Conservation (phyloP, 148 eudicot genomes). For the Camellia lanceoleosa region DNA sequence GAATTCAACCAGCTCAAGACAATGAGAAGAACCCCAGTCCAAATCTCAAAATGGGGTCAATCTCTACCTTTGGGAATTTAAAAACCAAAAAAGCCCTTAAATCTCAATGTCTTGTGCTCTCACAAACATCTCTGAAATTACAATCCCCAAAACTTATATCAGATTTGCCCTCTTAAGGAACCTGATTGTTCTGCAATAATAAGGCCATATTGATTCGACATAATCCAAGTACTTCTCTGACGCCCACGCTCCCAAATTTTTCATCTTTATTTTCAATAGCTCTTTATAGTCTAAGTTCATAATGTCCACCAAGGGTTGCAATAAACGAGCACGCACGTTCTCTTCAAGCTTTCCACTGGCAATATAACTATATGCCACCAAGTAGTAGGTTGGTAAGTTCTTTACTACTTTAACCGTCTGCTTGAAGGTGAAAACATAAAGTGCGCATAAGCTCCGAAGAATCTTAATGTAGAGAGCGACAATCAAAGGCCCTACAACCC, state of each 20-base stretch:
- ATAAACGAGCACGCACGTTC: slow-evolving; percentile 27
- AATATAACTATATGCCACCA: slow-evolving; percentile 34
- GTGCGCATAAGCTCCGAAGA: slow-evolving; percentile 38
- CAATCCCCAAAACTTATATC: slow-evolving; percentile 28
- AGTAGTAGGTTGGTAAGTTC: slow-evolving; percentile 44
- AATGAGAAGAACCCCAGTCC: not conserved
- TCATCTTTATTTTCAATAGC: slow-evolving; percentile 29
- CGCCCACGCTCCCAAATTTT: slow-evolving; percentile 40
- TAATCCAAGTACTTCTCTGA: slow-evolving; percentile 63
- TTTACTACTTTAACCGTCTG: slow-evolving; percentile 50
- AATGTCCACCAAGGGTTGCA: slow-evolving; percentile 44
- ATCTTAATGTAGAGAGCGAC: slow-evolving; percentile 61
- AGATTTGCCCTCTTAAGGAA: slow-evolving; percentile 68
- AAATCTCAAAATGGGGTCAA: not conserved
- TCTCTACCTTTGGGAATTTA: not conserved
- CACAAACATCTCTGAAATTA: not conserved
- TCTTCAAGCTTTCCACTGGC: slow-evolving; percentile 56
- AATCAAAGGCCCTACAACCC: slow-evolving; percentile 73
- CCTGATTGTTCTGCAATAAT: slow-evolving; percentile 62
- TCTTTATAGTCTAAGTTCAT: slow-evolving; percentile 47
- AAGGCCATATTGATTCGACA: slow-evolving; percentile 81
- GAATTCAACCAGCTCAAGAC: not conserved
- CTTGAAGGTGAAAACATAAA: slow-evolving; percentile 66
- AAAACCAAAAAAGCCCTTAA: not conserved
- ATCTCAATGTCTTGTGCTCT: not conserved